Evolutionary conservation across 2,329 filamentous ascomycete species (phyloP), one percentile per base, ranked within the genome.

Genomic region (Xylaria sp.): DNA sequence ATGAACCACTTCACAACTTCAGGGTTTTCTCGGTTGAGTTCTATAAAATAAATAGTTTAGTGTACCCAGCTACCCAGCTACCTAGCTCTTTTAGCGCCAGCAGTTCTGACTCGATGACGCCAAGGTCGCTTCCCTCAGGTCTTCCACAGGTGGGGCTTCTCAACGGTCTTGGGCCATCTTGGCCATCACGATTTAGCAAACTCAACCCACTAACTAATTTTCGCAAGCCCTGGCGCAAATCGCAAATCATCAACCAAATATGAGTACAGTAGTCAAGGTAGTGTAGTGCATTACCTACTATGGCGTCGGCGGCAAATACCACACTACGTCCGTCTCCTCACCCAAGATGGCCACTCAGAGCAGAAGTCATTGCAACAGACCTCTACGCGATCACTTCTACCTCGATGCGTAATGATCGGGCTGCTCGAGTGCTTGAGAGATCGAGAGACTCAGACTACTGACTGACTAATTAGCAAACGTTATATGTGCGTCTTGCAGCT

Each of bases 181-280:
- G n/a, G 34, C 62, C 28, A 58, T 48, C 43, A 28, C 39, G 34
- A 39, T 34, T 48, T 43, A 48, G 50, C 20, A 58, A 50, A 23
- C 36, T 36, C 65, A 50, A 48, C 56, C 65, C 65, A 55, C 65
- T 67, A 67, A 53, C 15, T 67, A 45, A 30, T 58, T 58, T 52
- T 39, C 36, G 36, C 18, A 39, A 61, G 57, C 61, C 62, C 63
- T 50, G 66, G 60, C 52, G 61, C 66, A 68, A 28, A 61, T 65
- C 34, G 57, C 66, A 57, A 46, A n/a, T 65, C 61, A n/a, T 60
- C 48, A 57, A 56, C 46, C 46, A 36, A 53, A 56, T 55, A 50
- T 50, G 8, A 9, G 34, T n/a, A 45, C 36, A 20, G 23, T 30
- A 57, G 52, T 20, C 36, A 18, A 15, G n/a, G n/a, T n/a, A n/a